Percentiles rank a stretch among this genome's conserved stretches.
These are phyloP conservation scores for Carex parvula DNA, from an alignment of 176 grass and related monocot genomes.

Conservation along the genomic window DNA sequence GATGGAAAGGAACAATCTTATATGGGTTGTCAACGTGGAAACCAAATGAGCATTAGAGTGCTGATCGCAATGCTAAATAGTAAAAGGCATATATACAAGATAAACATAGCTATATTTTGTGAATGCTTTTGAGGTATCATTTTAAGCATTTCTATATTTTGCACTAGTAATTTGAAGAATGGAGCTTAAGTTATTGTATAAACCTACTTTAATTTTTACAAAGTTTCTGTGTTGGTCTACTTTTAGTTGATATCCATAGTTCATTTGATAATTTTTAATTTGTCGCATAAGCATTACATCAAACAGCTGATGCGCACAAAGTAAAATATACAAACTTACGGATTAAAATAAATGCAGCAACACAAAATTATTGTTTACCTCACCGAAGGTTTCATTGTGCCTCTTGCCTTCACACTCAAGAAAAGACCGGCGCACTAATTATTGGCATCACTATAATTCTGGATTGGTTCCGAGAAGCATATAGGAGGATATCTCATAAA, in stretches of 20 bases:
- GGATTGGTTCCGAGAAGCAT: no score
- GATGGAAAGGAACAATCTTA: slow-evolving; percentile 46
- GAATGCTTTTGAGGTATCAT: not conserved
- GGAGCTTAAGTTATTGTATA: not conserved
- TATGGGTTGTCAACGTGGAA: slow-evolving; percentile 41
- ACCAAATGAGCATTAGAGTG: not conserved
- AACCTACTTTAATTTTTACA: not conserved
- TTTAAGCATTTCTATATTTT: not conserved
- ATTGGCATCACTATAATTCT: no score
- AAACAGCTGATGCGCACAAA: not conserved
- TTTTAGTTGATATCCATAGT: not conserved
- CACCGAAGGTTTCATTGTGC: not conserved
- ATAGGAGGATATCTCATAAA: no score
- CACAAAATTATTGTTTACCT: not conserved
- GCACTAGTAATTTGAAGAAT: not conserved
- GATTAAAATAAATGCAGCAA: not conserved
- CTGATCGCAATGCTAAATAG: not conserved
- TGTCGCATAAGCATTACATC: not conserved
- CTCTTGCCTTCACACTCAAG: no score
- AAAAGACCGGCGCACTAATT: no score
- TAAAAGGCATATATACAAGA: not conserved
- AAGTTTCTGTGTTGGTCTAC: not conserved
- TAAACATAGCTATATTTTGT: not conserved
- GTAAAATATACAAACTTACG: not conserved
- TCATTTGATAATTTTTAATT: not conserved